Evolutionary conservation across 768 basidiomycete species (phyloP).

Genomic region (Hygrophorus russula): DNA sequence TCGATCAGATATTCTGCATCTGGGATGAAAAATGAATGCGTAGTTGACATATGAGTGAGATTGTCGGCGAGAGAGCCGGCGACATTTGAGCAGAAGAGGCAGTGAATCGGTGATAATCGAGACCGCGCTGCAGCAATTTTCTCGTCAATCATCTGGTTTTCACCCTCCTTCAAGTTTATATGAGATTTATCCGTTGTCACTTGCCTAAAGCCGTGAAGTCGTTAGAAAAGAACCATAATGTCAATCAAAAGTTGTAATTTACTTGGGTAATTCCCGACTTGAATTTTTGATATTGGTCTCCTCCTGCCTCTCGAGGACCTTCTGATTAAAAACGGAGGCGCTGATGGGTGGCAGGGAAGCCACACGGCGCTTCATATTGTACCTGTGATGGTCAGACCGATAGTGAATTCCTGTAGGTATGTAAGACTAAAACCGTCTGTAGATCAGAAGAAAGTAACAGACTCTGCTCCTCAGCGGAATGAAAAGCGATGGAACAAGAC

Average conservation of each 20-base stretch:
- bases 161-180: conserved; percentile 81
- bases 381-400: conserved; percentile 89
- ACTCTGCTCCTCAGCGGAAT: conserved; percentile 77
- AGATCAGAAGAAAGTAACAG: conserved; percentile 15
- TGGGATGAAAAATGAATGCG: conserved; percentile 93
- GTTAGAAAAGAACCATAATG: conserved; percentile 3
- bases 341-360: conserved; percentile 83
- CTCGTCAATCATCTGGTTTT: conserved; percentile 52
- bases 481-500: conserved; percentile 84
- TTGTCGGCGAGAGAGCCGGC: conserved; percentile 48
- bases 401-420: conserved; percentile 64
- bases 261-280: conserved; percentile 79
- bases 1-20: conserved; percentile 88
- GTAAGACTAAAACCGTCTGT: conserved; percentile 2
- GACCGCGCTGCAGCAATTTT: conserved; percentile 65
- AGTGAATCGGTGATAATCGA: conserved; percentile 50
- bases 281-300: conserved; percentile 61
- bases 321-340: conserved; percentile 70
- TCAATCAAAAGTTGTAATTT: conserved; percentile 19
- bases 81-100: conserved; percentile 73
- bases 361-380: conserved; percentile 96
- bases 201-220: conserved; percentile 45
- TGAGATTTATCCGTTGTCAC: conserved; percentile 88
- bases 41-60: conserved; percentile 75
- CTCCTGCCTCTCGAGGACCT: conserved; percentile 67